These are phyloP conservation scores for Rhodofomes roseus DNA, from an alignment of 1,284 basidiomycete genomes.

Conservation along the genomic window DNA sequence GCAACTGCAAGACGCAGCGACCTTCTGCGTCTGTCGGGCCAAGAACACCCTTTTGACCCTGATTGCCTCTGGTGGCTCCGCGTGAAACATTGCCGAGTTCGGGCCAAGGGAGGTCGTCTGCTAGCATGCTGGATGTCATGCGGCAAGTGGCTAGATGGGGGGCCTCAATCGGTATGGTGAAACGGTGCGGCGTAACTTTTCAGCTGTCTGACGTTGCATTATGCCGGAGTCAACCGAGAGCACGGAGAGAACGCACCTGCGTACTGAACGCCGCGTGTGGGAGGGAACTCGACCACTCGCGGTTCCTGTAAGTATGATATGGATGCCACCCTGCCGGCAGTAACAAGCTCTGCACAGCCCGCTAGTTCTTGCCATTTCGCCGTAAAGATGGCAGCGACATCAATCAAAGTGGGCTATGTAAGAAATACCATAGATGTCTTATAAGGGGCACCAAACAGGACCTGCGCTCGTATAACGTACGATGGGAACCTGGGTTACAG, in stretches of 20 bases:
- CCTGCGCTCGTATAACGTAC: not conserved
- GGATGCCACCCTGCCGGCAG: conserved; percentile 7
- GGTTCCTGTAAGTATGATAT: conserved; percentile 15
- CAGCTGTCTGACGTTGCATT: conserved; percentile 6
- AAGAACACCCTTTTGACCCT: conserved; percentile 75
- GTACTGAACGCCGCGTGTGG: conserved; percentile 17
- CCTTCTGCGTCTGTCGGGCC: conserved; percentile 66
- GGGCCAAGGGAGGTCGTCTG: conserved; percentile 78
- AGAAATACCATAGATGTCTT: conserved; percentile 2
- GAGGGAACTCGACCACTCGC: conserved; percentile 17
- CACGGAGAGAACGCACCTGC: conserved; percentile 4
- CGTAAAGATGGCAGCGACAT: conserved; percentile 15
- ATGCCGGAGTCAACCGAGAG: conserved; percentile 1
- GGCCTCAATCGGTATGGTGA: conserved; percentile 11
- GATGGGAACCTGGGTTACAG: conserved; percentile 8
- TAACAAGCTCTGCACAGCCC: conserved; percentile 8
- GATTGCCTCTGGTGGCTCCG: conserved; percentile 78
- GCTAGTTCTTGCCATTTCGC: not conserved
- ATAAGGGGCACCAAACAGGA: conserved; percentile 2
- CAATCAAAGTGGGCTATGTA: conserved; percentile 14
- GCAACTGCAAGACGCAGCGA: conserved; percentile 65
- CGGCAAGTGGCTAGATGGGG: conserved; percentile 7
- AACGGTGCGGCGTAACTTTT: conserved; percentile 1
- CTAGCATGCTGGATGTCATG: conserved; percentile 37
- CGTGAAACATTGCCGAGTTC: conserved; percentile 79